phyloP scores from a whole-genome alignment of 352 stramenopile genomes.

The Globisporangium paddicum region DNA sequence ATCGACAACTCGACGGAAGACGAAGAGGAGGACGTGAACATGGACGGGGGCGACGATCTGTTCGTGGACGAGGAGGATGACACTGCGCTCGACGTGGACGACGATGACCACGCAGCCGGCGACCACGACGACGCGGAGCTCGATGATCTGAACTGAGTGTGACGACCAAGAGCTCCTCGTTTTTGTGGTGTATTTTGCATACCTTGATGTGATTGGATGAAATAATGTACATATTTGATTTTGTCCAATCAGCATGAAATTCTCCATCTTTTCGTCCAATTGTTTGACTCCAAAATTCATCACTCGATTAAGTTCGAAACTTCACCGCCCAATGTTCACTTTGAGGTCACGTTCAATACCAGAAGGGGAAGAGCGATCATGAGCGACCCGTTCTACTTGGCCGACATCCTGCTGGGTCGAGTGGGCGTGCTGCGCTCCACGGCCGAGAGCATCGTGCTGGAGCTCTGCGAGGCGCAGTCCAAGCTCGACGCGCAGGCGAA shows the following conservation, averaged over 20 bases:
- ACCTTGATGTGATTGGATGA: conserved; percentile 5
- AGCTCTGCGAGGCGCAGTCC: conserved; percentile 65
- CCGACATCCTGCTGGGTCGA: conserved; percentile 78
- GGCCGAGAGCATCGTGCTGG: conserved; percentile 81
- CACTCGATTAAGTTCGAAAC: neutral
- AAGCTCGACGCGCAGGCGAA: conserved; percentile 46
- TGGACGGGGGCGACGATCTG: conserved; percentile 25
- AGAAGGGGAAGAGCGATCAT: conserved; percentile 21
- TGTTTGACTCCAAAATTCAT: neutral
- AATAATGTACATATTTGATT: conserved; percentile 11
- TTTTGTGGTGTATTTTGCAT: conserved; percentile 3
- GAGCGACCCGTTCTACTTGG: conserved; percentile 86
- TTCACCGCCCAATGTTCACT: neutral
- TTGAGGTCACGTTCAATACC: neutral
- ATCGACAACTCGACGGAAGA: conserved; percentile 12
- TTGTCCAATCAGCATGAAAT: conserved; percentile 20
- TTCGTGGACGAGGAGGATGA: conserved; percentile 33
- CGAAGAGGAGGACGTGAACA: conserved; percentile 18
- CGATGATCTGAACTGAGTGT: conserved; percentile 12
- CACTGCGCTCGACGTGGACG: conserved; percentile 22
- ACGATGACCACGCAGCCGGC: conserved; percentile 29
- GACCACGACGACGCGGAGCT: conserved; percentile 17
- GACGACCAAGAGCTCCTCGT: neutral
- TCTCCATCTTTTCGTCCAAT: neutral
- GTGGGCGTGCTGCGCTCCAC: conserved; percentile 81